phyloP scores from a whole-genome alignment of 768 basidiomycete genomes.

The Leucosporidium yakuticum region DNA sequence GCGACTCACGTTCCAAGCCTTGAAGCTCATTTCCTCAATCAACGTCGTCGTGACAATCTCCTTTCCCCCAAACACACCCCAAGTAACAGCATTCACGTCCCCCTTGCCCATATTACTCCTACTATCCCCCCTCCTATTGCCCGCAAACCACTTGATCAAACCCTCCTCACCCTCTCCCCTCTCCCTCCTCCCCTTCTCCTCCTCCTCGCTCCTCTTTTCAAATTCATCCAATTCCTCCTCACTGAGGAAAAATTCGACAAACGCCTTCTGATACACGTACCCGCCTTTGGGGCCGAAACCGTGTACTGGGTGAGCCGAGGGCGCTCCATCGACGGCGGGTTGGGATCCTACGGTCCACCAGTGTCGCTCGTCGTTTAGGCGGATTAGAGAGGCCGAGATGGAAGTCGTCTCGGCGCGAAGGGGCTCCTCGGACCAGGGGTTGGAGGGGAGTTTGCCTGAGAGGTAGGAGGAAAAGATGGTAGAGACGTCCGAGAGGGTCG shows the following conservation, averaged over 20 bases:
- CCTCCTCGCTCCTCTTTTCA: conserved; percentile 14
- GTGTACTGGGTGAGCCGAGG: conserved; percentile 67
- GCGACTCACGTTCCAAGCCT: conserved; percentile 82
- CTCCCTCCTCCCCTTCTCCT: conserved; percentile 55
- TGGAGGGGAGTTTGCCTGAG: conserved; percentile 58
- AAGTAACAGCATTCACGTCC: conserved; percentile 89
- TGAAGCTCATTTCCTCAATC: conserved; percentile 88
- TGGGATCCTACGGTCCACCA: conserved; percentile 98
- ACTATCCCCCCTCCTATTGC: conserved; percentile 68
- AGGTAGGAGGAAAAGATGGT: conserved; percentile 74
- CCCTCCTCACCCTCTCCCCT: conserved; percentile 50
- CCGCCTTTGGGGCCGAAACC: conserved; percentile 93
- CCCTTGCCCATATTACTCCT: conserved; percentile 70
- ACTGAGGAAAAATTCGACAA: conserved; percentile 87
- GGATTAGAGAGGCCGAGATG: conserved; percentile 71
- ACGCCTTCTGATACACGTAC: conserved; percentile 95
- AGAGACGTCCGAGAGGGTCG: conserved; percentile 62
- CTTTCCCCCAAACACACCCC: conserved; percentile 96
- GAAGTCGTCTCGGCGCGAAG: conserved; percentile 72
- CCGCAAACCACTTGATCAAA: conserved; percentile 39
- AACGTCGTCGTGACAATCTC: conserved; percentile 95
- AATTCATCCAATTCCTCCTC: conserved; percentile 41
- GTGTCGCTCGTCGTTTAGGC: conserved; percentile 61
- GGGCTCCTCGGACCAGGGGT: conserved; percentile 81
- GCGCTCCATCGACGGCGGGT: conserved; percentile 77